Base-by-base conservation (phyloP, 495 filamentous ascomycete species). In the Polyplosphaeria fusca region DNA sequence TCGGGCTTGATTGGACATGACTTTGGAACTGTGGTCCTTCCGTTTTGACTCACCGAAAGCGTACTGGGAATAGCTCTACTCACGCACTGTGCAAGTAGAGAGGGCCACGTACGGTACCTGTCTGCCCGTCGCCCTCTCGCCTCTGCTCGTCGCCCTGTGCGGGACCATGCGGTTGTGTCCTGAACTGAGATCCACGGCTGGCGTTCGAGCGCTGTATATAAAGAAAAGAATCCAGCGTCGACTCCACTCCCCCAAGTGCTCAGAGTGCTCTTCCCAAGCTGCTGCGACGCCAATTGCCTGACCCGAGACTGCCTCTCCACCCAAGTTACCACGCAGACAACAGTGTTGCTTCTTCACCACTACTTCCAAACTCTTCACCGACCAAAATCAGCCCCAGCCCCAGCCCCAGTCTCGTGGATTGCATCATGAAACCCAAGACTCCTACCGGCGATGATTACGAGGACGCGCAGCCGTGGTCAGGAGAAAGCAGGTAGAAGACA, bases 31-130 rank as follows among this genome's bases (percentile, higher is more conserved):
- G 43, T 32, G 44, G 18, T 19, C 28, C n/a, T 42, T 32, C 58
- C 58, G 37, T 13, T 23, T 55, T 50, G 37, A 61, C 50, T 54
- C 57, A 54, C 58, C 58, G 50, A 47, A 22, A 5, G 18, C n/a
- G 22, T 16, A 9, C 11, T 42, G n/a, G 22, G 35, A 20, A 52
- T 47, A 41, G 42, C 49, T 47, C 48, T 42, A 32, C 53, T 14
- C 27, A 14, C 28, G 48, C 50, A 45, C 50, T 47, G 43, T 50
- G 50, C 40, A 24, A 25, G 20, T 49, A 38, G 5, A 25, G 32
- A 50, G 44, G 56, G 58, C 50, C 50, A 61, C 58, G 51, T 41
- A 37, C 45, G 35, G 30, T 35, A 7, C 30, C 7, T 13, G 39
- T 12, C 19, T 42, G 39, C 7, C 12, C 20, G 5, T 61, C 48